Evolutionary conservation across 176 grass and related monocot genomes (phyloP), one percentile per base, ranked within the genome.

Genomic region (Pontederia paniculata): DNA sequence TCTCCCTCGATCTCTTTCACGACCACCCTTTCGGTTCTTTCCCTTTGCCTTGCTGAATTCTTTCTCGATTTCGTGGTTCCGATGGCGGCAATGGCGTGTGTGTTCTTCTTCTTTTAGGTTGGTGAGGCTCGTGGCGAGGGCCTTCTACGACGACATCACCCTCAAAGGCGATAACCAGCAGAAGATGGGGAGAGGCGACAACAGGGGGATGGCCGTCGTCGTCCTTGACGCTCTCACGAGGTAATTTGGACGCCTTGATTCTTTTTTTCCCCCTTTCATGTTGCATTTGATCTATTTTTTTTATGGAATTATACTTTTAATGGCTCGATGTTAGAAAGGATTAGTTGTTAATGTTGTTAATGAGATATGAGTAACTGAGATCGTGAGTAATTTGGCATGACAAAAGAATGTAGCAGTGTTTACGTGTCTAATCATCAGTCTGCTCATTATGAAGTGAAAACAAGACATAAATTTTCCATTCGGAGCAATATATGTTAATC

Each of bases 161-260:
- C 87, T 88, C 72, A 97, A 90, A 68, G 93, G 93, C 42, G 93
- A 88, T 45, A 98, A 81, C 75, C 93, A 91, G 71, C 72, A 83
- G 42, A 98, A 98, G 75, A 77, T 79, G 23, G 82, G 86, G 63
- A 82, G 86, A 14, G 83, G 80, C n/a, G 93, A 98, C 77, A 98
- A 98, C 78, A 77, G 93, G 43, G 93, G 93, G 31, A 98, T 98
- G 83, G 86, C 93, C 49, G 86, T 98, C 42, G 87, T 98, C 14
- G 93, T 98, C 42, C 80, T 98, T 10, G 93, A 98, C 48, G 83
- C 83, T 0, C 93, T 98, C 44, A 82, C 86, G 28, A 91, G 83
- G 93, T 91, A 57, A 48, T 20, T 7, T 17, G n/a, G 14, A 12
- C 60, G 9, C 11, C 50, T 6, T 4, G 42, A 1, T 56, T 75